These are phyloP conservation scores for Trametes pubescens DNA, from an alignment of 1,284 basidiomycete species.

Conservation along the genomic window DNA sequence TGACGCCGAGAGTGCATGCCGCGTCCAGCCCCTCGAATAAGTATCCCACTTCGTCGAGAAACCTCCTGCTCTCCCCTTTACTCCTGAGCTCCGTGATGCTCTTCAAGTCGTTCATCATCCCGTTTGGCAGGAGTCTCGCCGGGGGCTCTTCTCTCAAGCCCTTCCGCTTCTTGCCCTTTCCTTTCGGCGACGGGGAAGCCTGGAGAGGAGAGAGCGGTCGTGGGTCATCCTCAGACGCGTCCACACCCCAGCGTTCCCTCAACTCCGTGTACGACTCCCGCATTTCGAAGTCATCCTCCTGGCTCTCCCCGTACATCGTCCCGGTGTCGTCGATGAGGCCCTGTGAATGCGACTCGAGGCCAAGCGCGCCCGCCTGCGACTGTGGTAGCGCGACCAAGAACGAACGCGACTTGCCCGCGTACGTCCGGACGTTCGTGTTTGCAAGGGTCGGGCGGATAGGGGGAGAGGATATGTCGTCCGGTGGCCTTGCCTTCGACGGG, in stretches of 20 bases:
- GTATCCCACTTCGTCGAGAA: conserved; percentile 83
- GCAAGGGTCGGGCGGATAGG: conserved; percentile 33
- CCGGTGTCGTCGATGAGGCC: conserved; percentile 36
- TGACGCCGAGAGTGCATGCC: conserved; percentile 59
- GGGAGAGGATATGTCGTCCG: conserved; percentile 36
- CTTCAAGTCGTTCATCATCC: conserved; percentile 78
- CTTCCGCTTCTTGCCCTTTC: conserved; percentile 46
- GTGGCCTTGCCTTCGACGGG: conserved; percentile 32
- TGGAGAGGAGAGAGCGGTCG: conserved; percentile 48
- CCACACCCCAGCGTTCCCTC: conserved; percentile 76
- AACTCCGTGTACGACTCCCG: conserved; percentile 76
- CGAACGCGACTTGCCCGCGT: conserved; percentile 77
- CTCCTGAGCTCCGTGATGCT: conserved; percentile 81
- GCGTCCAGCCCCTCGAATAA: conserved; percentile 77
- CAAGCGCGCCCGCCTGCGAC: conserved; percentile 37
- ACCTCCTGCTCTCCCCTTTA: conserved; percentile 80
- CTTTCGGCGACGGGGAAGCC: conserved; percentile 37
- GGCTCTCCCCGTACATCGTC: conserved; percentile 35
- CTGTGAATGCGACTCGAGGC: conserved; percentile 29
- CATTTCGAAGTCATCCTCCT: conserved; percentile 62
- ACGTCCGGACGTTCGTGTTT: conserved; percentile 60
- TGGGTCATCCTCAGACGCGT: conserved; percentile 75
- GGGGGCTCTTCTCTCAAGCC: conserved; percentile 37
- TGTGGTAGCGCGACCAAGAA: conserved; percentile 70
- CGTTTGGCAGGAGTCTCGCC: conserved; percentile 45